phyloP scores from a whole-genome alignment of 2,329 filamentous ascomycete genomes.

The Amesomyces nigricolor region DNA sequence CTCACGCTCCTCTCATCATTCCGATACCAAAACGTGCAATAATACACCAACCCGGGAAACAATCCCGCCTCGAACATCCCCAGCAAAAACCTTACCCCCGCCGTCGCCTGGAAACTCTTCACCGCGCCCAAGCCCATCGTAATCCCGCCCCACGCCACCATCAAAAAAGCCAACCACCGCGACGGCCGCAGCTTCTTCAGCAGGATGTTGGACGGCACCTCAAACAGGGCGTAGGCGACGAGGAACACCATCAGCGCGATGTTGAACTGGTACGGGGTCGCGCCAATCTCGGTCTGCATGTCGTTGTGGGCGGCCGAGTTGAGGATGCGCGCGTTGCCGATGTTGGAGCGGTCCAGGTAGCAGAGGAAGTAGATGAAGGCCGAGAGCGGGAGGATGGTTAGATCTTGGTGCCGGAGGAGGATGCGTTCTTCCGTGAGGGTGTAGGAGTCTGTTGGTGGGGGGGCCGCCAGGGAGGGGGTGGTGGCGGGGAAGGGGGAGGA shows the following conservation, averaged over 20 bases:
- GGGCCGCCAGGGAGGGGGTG: too few species aligned
- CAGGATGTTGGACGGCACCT: constrained; percentile 62
- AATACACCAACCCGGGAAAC: constrained; percentile 54
- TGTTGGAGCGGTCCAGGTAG: constrained; percentile 64
- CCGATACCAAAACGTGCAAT: constrained; percentile 68
- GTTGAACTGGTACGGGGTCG: constrained; percentile 58
- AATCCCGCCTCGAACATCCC: constrained; percentile 66
- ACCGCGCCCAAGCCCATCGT: constrained; percentile 62
- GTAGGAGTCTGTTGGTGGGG: constrained; percentile 4
- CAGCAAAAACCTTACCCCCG: constrained; percentile 61
- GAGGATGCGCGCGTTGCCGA: constrained; percentile 63
- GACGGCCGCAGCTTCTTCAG: constrained; percentile 59
- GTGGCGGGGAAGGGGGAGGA: too few species aligned
- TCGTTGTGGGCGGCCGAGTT: constrained; percentile 56
- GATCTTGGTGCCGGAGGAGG: constrained; percentile 49
- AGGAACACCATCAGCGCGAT: constrained; percentile 56
- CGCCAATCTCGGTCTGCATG: constrained; percentile 55
- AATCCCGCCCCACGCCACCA: constrained; percentile 61
- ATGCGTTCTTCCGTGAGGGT: constrained; percentile 53
- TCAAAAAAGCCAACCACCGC: constrained; percentile 61
- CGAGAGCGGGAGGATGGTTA: constrained; percentile 58
- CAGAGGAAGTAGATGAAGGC: constrained; percentile 60
- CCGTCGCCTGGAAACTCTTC: constrained; percentile 56
- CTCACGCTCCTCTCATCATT: constrained; percentile 65
- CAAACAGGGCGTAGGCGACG: constrained; percentile 54